Evolutionary conservation across 176 grass and related monocot species (phyloP).

Genomic region (Zea luxurians): DNA sequence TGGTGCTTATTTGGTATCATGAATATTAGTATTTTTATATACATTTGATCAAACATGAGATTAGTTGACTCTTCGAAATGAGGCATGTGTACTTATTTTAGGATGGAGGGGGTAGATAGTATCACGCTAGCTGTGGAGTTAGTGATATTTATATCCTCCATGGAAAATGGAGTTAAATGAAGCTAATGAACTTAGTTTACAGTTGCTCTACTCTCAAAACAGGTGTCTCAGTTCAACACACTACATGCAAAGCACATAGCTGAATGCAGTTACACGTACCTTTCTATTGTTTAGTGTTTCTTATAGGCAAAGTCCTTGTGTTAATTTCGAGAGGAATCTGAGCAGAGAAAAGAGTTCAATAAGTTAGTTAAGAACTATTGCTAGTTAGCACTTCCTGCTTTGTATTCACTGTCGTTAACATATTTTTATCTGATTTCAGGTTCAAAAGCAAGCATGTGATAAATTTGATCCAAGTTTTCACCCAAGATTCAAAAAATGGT

Average conservation of each 20-base stretch:
- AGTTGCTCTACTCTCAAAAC: background rate
- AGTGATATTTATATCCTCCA: background rate
- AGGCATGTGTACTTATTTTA: no score
- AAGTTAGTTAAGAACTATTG: background rate
- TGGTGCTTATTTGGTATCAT: no score
- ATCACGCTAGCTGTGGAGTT: background rate
- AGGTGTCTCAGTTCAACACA: background rate
- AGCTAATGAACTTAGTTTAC: background rate
- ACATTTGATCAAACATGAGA: no score
- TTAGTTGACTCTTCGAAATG: no score
- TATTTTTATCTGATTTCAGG: constrained; percentile 49
- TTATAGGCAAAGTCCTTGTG: background rate
- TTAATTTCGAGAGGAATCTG: background rate
- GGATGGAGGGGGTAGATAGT: background rate
- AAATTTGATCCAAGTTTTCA: constrained; percentile 94
- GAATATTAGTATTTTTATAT: no score
- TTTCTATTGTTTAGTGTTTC: background rate
- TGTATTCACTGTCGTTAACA: background rate
- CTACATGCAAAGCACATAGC: background rate
- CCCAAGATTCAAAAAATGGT: constrained; percentile 99
- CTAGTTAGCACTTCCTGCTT: background rate
- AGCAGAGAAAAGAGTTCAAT: background rate
- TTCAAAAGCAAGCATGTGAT: constrained; percentile 95
- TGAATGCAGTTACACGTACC: background rate
- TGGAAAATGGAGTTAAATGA: background rate